These are phyloP conservation scores for Agroathelia rolfsii DNA, from an alignment of 1,284 basidiomycete species.

Conservation along the genomic window DNA sequence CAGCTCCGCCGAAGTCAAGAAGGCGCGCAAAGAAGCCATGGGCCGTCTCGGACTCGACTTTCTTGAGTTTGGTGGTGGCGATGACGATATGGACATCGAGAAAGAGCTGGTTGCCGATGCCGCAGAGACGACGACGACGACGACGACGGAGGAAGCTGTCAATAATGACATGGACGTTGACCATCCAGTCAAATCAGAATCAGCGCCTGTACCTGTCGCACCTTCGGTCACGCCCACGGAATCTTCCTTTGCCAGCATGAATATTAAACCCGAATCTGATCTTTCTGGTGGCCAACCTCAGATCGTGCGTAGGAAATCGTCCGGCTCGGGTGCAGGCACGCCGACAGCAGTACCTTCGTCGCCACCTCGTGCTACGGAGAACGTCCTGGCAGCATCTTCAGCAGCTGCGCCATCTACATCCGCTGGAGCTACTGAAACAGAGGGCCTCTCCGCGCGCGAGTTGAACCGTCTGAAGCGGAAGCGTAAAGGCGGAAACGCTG, in stretches of 20 bases:
- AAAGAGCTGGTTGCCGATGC: slow-evolving; percentile 64
- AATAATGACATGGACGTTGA: slow-evolving; percentile 33
- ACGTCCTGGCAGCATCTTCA: slow-evolving; percentile 29
- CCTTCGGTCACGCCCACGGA: no score
- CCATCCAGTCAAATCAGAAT: slow-evolving; percentile 21
- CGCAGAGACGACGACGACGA: slow-evolving; percentile 37
- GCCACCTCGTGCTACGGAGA: slow-evolving; percentile 46
- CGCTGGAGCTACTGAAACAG: slow-evolving; percentile 36
- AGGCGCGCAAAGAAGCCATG: slow-evolving; percentile 77
- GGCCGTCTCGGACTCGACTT: slow-evolving; percentile 75
- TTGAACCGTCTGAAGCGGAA: slow-evolving; percentile 87
- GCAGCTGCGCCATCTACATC: slow-evolving; percentile 28
- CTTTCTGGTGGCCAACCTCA: no score
- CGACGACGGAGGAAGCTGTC: slow-evolving; percentile 26
- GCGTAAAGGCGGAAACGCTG: slow-evolving; percentile 76
- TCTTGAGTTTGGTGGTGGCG: slow-evolving; percentile 54
- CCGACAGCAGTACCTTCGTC: slow-evolving; percentile 30
- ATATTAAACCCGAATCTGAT: no score
- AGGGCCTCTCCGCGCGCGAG: slow-evolving; percentile 71
- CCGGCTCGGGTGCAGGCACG: slow-evolving; percentile 19
- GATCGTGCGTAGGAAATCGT: no score
- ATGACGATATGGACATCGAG: slow-evolving; percentile 73
- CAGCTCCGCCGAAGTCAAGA: slow-evolving; percentile 64
- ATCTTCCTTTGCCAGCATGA: no score
- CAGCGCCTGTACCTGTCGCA: no score